These are phyloP conservation scores for Penicillium polonicum DNA, from an alignment of 2,329 filamentous ascomycete genomes.

Conservation along the genomic window DNA sequence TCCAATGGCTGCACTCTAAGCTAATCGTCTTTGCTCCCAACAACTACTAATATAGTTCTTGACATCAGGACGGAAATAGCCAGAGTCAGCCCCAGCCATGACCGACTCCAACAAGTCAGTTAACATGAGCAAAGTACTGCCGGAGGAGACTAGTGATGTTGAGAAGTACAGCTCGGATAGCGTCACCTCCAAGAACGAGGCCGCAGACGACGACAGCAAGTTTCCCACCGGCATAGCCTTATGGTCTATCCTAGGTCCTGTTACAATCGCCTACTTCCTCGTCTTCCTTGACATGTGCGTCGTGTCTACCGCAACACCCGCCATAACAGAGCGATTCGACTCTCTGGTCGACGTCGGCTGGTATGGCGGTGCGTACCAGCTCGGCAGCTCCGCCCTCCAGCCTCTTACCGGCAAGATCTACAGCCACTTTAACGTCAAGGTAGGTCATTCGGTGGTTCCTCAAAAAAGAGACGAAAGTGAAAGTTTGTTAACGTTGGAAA, in stretches of 20 bases:
- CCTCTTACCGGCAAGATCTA: constrained; percentile 19
- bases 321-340: not conserved
- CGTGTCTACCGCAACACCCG: not conserved
- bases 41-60: not conserved
- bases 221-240: not conserved
- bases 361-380: constrained; percentile 38
- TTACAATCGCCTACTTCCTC: not conserved
- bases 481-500: not conserved
- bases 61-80: not conserved
- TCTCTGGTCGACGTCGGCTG: constrained; percentile 28
- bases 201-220: not conserved
- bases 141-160: not conserved
- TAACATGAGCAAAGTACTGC: fast-evolving
- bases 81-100: not conserved
- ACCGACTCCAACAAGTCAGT: not conserved
- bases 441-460: not conserved
- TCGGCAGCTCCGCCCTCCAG: constrained; percentile 27
- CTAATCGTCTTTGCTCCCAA: not conserved
- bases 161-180: not conserved
- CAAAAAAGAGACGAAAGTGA: not conserved
- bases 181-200: not conserved
- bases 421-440: constrained; percentile 4
- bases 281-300: not conserved
- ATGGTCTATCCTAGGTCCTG: not conserved
- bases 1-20: not conserved